phyloP scores from a whole-genome alignment of 768 basidiomycete species.

The Gymnopilus junonius region DNA sequence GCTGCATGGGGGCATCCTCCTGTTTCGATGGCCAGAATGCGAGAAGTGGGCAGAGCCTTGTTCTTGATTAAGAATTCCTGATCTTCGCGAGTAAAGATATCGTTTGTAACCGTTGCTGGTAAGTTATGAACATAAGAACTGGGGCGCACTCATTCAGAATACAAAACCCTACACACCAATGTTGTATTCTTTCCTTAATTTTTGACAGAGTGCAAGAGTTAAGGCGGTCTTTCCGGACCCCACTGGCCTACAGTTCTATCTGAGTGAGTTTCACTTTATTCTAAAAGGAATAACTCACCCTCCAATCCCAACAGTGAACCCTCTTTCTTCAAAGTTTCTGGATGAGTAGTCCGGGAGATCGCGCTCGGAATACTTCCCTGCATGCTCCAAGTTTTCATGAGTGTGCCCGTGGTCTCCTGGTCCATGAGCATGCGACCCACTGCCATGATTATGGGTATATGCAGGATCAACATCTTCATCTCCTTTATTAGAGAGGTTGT shows the following conservation, averaged over 20 bases:
- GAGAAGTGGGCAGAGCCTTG: conserved; percentile 79
- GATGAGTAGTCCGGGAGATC: conserved; percentile 88
- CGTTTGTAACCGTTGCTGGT: conserved; percentile 93
- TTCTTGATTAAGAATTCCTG: conserved; percentile 97
- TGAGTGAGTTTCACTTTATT: background rate
- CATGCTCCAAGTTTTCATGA: conserved; percentile 88
- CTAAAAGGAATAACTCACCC: conserved; percentile 58
- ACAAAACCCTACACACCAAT: conserved; percentile 66
- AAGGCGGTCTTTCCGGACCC: conserved; percentile 97
- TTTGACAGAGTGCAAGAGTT: conserved; percentile 87
- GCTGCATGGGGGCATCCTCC: conserved; percentile 98
- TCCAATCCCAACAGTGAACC: conserved; percentile 97
- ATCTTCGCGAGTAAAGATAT: conserved; percentile 98
- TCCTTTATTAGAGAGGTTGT: conserved; percentile 51
- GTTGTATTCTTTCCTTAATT: conserved; percentile 82
- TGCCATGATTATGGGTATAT: conserved; percentile 66
- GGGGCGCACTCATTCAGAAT: background rate
- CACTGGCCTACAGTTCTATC: conserved; percentile 72
- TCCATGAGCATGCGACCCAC: conserved; percentile 57
- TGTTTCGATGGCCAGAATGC: conserved; percentile 96
- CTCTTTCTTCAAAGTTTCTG: conserved; percentile 89
- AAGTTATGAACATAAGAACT: background rate
- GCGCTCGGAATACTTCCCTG: conserved; percentile 91
- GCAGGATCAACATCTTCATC: conserved; percentile 37
- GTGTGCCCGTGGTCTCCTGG: conserved; percentile 89